A percentile compares a stretch with the other conserved stretches of the same genome.
These are phyloP conservation scores for Baorangia bicolor DNA, from an alignment of 768 basidiomycete species.

Conservation along the genomic window DNA sequence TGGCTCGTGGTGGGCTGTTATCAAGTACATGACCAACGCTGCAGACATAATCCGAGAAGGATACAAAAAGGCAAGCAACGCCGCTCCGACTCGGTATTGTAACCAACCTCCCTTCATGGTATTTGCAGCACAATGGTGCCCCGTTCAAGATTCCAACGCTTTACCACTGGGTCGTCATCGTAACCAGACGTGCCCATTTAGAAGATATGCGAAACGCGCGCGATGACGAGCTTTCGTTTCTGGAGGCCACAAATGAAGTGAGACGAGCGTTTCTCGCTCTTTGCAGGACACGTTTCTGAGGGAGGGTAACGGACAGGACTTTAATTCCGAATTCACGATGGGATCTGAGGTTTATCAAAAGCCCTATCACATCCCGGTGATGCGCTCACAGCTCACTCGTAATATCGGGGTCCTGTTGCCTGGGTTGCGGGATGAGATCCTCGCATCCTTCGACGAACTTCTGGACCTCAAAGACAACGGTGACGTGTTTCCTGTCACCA, in stretches of 20 bases:
- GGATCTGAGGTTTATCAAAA: slow-evolving; percentile 28
- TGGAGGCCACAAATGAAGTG: slow-evolving; percentile 36
- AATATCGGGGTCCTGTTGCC: slow-evolving; percentile 39
- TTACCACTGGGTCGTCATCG: slow-evolving; percentile 39
- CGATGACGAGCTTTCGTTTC: slow-evolving; percentile 38
- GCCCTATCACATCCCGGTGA: slow-evolving; percentile 27
- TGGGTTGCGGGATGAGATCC: slow-evolving; percentile 45
- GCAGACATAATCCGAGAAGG: slow-evolving; percentile 30
- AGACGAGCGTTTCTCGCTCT: background rate
- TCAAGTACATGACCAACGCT: slow-evolving; percentile 18
- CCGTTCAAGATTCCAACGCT: slow-evolving; percentile 33
- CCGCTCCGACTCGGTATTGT: background rate
- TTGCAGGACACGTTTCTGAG: background rate
- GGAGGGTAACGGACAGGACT: slow-evolving; percentile 23
- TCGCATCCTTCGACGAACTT: slow-evolving; percentile 37
- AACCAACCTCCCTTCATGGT: background rate
- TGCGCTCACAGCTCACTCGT: slow-evolving; percentile 34
- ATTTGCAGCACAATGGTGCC: slow-evolving; percentile 22
- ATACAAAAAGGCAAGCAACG: slow-evolving; percentile 26
- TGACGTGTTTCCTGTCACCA: background rate
- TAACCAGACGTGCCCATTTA: slow-evolving; percentile 29
- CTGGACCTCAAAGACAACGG: slow-evolving; percentile 25
- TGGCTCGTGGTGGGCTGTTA: slow-evolving; percentile 26
- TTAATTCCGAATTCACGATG: slow-evolving; percentile 39
- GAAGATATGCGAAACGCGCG: slow-evolving; percentile 41